Conservation (phyloP, 495 filamentous ascomycete species). For the Aspergillus biplanus region DNA sequence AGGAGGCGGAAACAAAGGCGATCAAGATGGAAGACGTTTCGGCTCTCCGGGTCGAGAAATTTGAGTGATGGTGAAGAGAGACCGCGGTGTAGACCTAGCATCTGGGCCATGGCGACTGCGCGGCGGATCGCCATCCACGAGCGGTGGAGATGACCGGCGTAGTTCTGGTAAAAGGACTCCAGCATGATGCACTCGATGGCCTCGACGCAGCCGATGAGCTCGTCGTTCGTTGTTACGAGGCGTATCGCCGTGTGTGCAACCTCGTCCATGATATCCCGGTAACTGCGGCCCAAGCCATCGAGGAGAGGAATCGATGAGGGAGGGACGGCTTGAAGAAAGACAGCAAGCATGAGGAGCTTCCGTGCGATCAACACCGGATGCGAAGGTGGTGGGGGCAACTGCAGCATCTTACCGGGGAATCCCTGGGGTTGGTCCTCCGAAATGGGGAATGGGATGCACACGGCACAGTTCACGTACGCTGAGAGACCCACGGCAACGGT, state of each 20-base stretch:
- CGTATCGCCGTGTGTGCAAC: constrained; percentile 40
- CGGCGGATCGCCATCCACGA: constrained; percentile 47
- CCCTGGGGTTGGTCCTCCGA: not conserved
- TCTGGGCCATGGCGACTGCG: constrained; percentile 28
- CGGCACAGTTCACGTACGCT: constrained; percentile 28
- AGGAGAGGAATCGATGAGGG: constrained; percentile 23
- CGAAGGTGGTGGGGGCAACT: constrained; percentile 36
- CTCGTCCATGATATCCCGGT: constrained; percentile 34
- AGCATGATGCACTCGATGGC: constrained; percentile 54
- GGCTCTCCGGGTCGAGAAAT: constrained; percentile 24
- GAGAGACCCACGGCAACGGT: constrained; percentile 32
- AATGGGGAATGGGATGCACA: constrained; percentile 30
- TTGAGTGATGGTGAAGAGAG: constrained; percentile 6
- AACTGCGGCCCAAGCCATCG: not conserved
- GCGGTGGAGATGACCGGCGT: constrained; percentile 49
- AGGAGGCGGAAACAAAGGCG: constrained; percentile 34
- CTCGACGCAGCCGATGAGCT: constrained; percentile 48
- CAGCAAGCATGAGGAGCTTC: constrained; percentile 47
- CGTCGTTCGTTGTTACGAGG: constrained; percentile 51
- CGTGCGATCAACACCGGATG: constrained; percentile 52
- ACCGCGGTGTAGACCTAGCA: constrained; percentile 15
- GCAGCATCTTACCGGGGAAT: constrained; percentile 35
- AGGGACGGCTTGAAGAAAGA: constrained; percentile 44
- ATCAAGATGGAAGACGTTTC: constrained; percentile 20
- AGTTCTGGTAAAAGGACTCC: constrained; percentile 48